Evolutionary conservation across 768 basidiomycete genomes (phyloP).

Genomic region (Botryobasidium botryosum): DNA sequence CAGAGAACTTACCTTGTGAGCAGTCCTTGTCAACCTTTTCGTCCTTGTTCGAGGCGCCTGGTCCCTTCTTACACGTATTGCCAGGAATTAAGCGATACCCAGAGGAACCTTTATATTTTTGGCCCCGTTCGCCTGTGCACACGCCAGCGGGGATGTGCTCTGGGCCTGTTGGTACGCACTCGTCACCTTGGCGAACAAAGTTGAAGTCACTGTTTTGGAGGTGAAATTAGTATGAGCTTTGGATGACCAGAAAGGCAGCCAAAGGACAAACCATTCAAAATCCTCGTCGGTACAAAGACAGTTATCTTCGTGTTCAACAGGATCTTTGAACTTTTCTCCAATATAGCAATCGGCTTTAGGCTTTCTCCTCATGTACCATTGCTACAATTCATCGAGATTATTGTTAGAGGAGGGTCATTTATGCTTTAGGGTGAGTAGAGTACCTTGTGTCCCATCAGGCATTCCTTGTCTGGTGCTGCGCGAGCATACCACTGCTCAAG

Average conservation of each 20-base stretch:
- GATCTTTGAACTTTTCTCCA: conserved; percentile 77
- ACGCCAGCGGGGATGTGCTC: conserved; percentile 70
- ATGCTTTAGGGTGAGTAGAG: conserved; percentile 11
- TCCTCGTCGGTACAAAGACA: conserved; percentile 78
- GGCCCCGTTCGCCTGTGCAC: conserved; percentile 34
- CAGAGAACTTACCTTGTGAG: conserved; percentile 36
- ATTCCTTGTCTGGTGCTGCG: conserved; percentile 41
- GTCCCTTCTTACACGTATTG: conserved; percentile 56
- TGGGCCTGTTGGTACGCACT: conserved; percentile 74
- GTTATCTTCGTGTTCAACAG: conserved; percentile 61
- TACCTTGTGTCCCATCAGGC: conserved; percentile 91
- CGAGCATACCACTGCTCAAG: conserved; percentile 84
- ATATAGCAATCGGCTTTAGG: conserved; percentile 73
- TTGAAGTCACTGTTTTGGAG: conserved; percentile 84
- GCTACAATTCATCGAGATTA: conserved; percentile 28
- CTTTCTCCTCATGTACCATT: conserved; percentile 88
- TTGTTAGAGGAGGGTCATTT: neutral
- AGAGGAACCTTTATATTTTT: conserved; percentile 71
- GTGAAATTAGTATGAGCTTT: conserved; percentile 4
- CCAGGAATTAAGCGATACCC: conserved; percentile 89
- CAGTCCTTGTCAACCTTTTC: conserved; percentile 55
- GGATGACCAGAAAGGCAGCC: neutral
- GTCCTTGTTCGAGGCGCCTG: conserved; percentile 52
- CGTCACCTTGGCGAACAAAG: conserved; percentile 50
- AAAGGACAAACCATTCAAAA: conserved; percentile 64